Base-by-base conservation (phyloP, 2,329 filamentous ascomycete species). In the Epichloe typhina region DNA sequence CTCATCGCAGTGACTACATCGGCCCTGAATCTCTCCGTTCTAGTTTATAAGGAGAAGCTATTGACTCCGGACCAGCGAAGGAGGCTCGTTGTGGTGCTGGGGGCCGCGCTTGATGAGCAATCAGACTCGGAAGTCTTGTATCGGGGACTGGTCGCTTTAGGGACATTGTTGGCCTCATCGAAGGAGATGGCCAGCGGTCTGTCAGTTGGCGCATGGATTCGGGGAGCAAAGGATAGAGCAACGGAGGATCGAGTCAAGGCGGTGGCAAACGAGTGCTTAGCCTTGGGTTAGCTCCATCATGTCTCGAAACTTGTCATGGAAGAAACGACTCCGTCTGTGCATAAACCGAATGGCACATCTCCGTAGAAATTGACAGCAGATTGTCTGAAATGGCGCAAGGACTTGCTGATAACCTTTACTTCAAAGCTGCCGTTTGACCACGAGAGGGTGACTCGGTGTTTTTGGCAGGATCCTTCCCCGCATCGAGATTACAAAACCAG, bases 91-190 rank as follows among this genome's bases (percentile, higher is more conserved):
- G 73, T 80, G 33, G 74, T 84, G 5, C 66, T 90, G 0, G 76
- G 76, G 1, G 72, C 74, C 51, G 75, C 91, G 1, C 66, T 95
- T 1, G 69, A 72, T 5, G 75, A 73, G 3, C 83, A 87, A 55
- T 80, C 74, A 2, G 90, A 97, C 59, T 79, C 83, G 0, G 93
- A 97, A 63, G 86, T 88, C 0, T 69, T 93, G 3, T 97, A 90
- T 64, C 81, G 93, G 21, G 80, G 81, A 0, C 73, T 97, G 5
- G 86, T 95, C 6, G 88, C 87, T 0, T 68, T 91, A 0, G 94
- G 93, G 0, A 98, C 90, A 1, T 64, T 53, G 65, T 88, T 64
- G 23, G 86, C 13, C 74, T 81, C n/a, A 69, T 69, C 67, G 1
- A 66, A 64, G 47, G 67, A 67, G 2, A 68, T 69, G 54, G 70